Evolutionary conservation across 2,329 filamentous ascomycete species (phyloP).

Genomic region (Penicillium sp.): DNA sequence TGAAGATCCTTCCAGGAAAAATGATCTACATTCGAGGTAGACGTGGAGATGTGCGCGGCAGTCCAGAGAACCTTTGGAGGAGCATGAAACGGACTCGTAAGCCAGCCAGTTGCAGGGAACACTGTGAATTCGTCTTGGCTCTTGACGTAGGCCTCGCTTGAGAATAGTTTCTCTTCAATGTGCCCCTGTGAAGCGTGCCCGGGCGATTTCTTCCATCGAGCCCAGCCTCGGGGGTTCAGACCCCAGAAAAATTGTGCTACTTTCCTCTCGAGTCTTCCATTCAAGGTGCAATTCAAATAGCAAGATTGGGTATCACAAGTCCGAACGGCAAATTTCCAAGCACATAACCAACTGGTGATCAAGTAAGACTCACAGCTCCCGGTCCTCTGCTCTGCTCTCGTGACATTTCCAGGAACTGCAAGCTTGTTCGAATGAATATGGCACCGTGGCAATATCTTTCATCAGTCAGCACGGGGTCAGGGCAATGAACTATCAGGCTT

Average conservation of each 20-base stretch:
- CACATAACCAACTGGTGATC: background rate
- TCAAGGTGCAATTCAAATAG: background rate
- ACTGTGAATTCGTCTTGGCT: background rate
- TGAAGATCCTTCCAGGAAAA: background rate
- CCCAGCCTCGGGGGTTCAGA: background rate
- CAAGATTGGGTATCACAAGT: background rate
- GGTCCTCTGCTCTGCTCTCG: background rate
- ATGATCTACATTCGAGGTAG: background rate
- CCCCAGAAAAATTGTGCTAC: background rate
- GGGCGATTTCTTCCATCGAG: background rate
- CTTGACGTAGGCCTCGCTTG: background rate
- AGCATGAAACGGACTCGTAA: background rate
- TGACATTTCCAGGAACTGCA: conserved; percentile 4
- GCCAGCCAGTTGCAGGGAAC: background rate
- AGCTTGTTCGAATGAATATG: conserved; percentile 1
- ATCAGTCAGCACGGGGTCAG: background rate
- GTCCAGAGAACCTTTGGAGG: background rate
- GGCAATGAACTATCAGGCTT: background rate
- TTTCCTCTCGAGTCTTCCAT: background rate
- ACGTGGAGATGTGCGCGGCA: background rate
- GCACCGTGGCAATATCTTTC: conserved; percentile 2
- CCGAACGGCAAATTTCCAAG: background rate
- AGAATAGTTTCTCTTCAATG: background rate
- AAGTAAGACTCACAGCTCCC: background rate
- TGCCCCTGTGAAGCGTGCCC: background rate